A percentile compares a stretch with the other conserved stretches of the same genome.
Conservation (phyloP, 192 early-diverging fungal species). For the Podochytrium sp. region DNA sequence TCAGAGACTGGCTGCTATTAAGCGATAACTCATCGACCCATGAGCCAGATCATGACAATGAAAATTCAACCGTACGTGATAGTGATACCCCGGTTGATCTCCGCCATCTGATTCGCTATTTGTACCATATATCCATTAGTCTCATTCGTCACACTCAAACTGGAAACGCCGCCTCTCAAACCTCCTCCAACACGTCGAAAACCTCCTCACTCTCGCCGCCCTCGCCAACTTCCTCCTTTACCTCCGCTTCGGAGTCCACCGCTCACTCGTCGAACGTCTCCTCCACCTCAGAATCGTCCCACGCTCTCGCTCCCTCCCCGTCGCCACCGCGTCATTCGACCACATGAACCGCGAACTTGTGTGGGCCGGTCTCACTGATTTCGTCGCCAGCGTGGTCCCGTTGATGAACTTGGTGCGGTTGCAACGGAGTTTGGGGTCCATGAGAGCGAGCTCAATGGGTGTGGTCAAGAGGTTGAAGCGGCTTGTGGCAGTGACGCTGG, state of each 20-base stretch:
- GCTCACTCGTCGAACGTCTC: constrained; percentile 20
- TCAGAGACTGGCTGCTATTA: background rate
- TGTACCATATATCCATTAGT: background rate
- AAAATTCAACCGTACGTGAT: background rate
- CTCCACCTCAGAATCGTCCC: constrained; percentile 1
- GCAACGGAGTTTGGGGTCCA: background rate
- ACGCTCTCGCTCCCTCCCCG: background rate
- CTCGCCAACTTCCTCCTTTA: constrained; percentile 9
- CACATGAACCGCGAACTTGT: constrained; percentile 29
- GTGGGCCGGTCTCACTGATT: constrained; percentile 21
- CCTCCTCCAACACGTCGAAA: background rate
- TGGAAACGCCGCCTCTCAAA: background rate
- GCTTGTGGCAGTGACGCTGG: background rate
- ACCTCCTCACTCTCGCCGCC: background rate
- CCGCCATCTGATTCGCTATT: background rate
- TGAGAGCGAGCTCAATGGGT: background rate
- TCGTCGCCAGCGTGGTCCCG: constrained; percentile 16
- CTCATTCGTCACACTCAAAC: background rate
- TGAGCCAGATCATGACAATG: background rate
- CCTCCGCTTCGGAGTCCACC: background rate
- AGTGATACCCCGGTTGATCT: background rate
- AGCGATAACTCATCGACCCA: background rate
- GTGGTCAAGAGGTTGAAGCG: background rate
- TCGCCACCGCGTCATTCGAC: constrained; percentile 18
- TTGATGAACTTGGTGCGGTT: constrained; percentile 14